These are phyloP conservation scores for Phytophthora fragariae DNA, from an alignment of 352 stramenopile genomes.

Conservation along the genomic window DNA sequence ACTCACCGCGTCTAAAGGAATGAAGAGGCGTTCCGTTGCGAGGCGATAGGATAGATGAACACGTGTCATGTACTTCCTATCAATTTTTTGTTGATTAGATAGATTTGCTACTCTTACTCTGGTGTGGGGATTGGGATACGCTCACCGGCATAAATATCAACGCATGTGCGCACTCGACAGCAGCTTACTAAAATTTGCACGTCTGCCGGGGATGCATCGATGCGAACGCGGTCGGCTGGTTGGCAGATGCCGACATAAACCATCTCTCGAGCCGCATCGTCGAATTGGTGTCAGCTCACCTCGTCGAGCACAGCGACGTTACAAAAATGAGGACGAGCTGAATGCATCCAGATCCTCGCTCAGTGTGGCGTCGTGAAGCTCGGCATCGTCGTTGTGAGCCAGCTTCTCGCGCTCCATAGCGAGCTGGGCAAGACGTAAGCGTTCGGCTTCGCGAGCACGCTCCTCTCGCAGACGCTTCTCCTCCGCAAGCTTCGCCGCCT, in stretches of 20 bases:
- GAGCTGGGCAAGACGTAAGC: slow-evolving; percentile 56
- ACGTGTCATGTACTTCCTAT: not conserved
- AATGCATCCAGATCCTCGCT: slow-evolving; percentile 87
- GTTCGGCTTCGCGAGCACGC: slow-evolving; percentile 66
- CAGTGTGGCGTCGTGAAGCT: slow-evolving; percentile 76
- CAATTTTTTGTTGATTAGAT: slow-evolving; percentile 40
- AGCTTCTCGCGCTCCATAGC: slow-evolving; percentile 77
- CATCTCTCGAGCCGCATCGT: not conserved
- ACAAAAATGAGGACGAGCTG: slow-evolving; percentile 91
- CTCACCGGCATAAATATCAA: slow-evolving; percentile 53
- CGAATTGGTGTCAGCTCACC: slow-evolving; percentile 22
- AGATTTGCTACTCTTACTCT: slow-evolving; percentile 39
- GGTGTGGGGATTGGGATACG: slow-evolving; percentile 18
- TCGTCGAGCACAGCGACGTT: slow-evolving; percentile 35
- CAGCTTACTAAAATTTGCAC: slow-evolving; percentile 40
- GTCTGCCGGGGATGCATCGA: slow-evolving; percentile 27
- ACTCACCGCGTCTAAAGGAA: not conserved
- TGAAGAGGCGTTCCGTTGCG: slow-evolving; percentile 17
- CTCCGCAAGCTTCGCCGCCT: slow-evolving; percentile 48
- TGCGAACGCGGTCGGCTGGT: slow-evolving; percentile 8
- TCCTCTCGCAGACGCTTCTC: slow-evolving; percentile 71
- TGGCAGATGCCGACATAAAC: slow-evolving; percentile 5
- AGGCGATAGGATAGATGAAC: not conserved
- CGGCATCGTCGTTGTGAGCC: slow-evolving; percentile 62
- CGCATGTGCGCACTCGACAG: slow-evolving; percentile 43